Base-by-base conservation (phyloP, 2,329 filamentous ascomycete genomes). In the Beauveria asiatica region DNA sequence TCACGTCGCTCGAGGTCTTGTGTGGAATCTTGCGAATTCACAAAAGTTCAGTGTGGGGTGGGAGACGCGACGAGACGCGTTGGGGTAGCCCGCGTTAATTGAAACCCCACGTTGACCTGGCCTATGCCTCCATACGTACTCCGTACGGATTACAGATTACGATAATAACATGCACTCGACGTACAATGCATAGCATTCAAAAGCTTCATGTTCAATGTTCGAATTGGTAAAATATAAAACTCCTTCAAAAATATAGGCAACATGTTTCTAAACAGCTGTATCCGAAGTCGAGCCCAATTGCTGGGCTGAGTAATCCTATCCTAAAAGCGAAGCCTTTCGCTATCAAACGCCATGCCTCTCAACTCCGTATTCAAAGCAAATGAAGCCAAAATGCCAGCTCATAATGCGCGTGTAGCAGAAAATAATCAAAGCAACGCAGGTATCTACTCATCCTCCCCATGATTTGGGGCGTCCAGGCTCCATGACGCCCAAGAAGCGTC, bases 11-110 rank as follows among this genome's bases (percentile, higher is more conserved):
- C 19, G 19, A 37, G 8, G 54, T 21, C 9, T 27, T 30, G 5
- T n/a, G 39, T 45, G 4, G 52, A 44, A 6, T 16, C 5, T 55
- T 41, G 19, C 10, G 25, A 55, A 33, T 55, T 45, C 19, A 5
- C 7, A 37, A 23, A 30, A 21, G 49, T 49, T 59, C n/a, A 23
- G 16, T 37, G 58, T 60, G 58, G 58, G 51, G 58, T 61, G 52
- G 53, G 41, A 61, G 59, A 61, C 59, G 59, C 59, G 59, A 19
- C 46, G 44, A 51, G 59, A 57, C 59, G 59, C 59, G 59, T 46
- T 21, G 49, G 17, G 4, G 30, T 51, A n/a, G 51, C 23, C 52
- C 52, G 59, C 45, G 59, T 61, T 57, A 61, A 61, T 57, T 57
- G 59, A 56, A 45, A 37, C 23, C 51, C 52, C 46, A 33, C 45